A percentile compares a stretch with the other conserved stretches of the same genome.
Evolutionary conservation across 352 stramenopile species (phyloP).

Genomic region (Pythium vanterpoolii): DNA sequence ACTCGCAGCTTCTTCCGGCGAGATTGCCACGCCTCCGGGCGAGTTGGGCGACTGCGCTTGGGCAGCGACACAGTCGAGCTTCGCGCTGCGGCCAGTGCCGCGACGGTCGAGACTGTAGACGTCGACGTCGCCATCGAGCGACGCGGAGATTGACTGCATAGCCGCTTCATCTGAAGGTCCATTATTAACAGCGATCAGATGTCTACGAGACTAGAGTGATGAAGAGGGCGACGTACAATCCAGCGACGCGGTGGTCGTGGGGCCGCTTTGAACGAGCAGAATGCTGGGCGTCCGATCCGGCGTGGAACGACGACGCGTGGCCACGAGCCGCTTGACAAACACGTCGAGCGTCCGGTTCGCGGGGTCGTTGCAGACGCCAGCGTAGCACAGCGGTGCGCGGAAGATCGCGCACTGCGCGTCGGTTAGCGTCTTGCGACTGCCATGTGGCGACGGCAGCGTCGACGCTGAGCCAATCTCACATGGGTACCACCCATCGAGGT

Average conservation of each 20-base stretch:
- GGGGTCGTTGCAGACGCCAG: constrained; percentile 21
- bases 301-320: background rate
- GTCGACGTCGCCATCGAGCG: constrained; percentile 26
- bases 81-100: constrained; percentile 24
- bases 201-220: background rate
- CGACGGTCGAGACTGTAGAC: constrained; percentile 35
- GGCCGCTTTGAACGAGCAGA: constrained; percentile 26
- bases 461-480: constrained; percentile 20
- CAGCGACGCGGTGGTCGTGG: constrained; percentile 6
- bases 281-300: background rate
- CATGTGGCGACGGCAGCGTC: background rate
- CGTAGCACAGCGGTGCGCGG: constrained; percentile 34
- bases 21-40: constrained; percentile 9
- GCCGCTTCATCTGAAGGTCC: constrained; percentile 35
- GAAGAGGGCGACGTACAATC: background rate
- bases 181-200: no score
- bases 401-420: constrained; percentile 32
- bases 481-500: constrained; percentile 32
- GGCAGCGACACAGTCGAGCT: constrained; percentile 21
- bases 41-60: constrained; percentile 16
- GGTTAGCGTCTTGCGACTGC: background rate
- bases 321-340: constrained; percentile 29
- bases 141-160: constrained; percentile 30
- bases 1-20: constrained; percentile 14
- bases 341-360: constrained; percentile 15